Evolutionary conservation across 2,329 filamentous ascomycete species (phyloP).

Genomic region (Fusarium zealandicum): DNA sequence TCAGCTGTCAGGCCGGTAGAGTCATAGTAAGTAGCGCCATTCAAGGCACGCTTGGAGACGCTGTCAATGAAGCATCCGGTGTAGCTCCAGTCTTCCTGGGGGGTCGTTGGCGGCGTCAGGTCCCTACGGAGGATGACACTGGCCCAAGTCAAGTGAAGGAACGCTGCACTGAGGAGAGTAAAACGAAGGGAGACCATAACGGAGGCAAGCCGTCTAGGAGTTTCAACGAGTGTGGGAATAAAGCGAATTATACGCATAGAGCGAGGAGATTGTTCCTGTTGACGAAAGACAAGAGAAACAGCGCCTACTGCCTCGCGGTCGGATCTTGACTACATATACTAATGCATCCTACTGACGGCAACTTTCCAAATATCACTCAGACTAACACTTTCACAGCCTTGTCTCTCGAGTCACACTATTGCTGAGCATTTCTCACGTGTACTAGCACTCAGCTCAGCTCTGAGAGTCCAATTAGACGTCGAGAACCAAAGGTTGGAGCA

Average conservation of each 20-base stretch:
- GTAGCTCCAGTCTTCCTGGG: slow-evolving; percentile 33
- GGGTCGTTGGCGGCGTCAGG: slow-evolving; percentile 28
- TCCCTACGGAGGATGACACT: slow-evolving; percentile 33
- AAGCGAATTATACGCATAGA: slow-evolving; percentile 15
- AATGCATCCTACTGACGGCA: too few relatives aligned
- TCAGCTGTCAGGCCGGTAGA: slow-evolving; percentile 46
- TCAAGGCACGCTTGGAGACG: slow-evolving; percentile 30
- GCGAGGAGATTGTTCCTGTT: too few relatives aligned
- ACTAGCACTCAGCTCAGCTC: too few relatives aligned
- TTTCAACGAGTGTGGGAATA: neutral
- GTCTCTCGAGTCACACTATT: too few relatives aligned
- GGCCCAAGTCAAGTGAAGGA: slow-evolving; percentile 33
- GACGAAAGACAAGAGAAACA: too few relatives aligned
- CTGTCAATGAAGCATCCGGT: slow-evolving; percentile 39
- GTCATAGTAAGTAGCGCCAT: slow-evolving; percentile 34
- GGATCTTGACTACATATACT: too few relatives aligned
- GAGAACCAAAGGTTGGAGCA: slow-evolving; percentile 14
- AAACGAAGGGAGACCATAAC: slow-evolving; percentile 22
- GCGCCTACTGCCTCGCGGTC: too few relatives aligned
- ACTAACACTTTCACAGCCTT: too few relatives aligned
- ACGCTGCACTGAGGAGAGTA: slow-evolving; percentile 33
- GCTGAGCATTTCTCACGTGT: too few relatives aligned
- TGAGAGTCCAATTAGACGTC: too few relatives aligned
- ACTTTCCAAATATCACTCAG: too few relatives aligned
- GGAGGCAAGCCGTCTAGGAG: neutral